Evolutionary conservation across 345 rosid genomes (phyloP).

Genomic region (Psidium guajava): DNA sequence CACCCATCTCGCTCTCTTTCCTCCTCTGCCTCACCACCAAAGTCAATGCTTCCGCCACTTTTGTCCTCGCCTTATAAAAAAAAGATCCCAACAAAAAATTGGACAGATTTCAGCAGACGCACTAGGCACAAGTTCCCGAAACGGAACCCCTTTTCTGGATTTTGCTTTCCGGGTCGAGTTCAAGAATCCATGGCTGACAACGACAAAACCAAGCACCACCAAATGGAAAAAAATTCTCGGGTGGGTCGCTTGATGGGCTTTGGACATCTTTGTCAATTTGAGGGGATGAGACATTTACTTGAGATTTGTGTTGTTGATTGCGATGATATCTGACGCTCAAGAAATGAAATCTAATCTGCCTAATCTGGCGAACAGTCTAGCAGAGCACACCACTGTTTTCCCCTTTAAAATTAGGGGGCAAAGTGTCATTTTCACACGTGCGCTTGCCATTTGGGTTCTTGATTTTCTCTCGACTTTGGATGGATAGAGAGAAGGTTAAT

Average conservation of each 20-base stretch:
- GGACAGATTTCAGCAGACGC: background rate
- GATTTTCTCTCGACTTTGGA: background rate
- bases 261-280: background rate
- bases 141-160: background rate
- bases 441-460: background rate
- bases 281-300: background rate
- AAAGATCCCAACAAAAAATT: background rate
- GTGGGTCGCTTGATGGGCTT: background rate
- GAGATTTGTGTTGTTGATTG: background rate
- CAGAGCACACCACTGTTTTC: background rate
- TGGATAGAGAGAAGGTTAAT: background rate
- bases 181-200: background rate
- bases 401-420: background rate
- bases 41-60: slow-evolving; percentile 89
- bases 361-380: background rate
- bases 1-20: slow-evolving; percentile 34
- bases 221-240: background rate
- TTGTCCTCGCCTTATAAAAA: slow-evolving; percentile 61
- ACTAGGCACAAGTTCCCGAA: background rate
- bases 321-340: background rate
- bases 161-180: background rate
- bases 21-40: slow-evolving; percentile 71
- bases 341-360: background rate
- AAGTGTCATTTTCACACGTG: background rate
- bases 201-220: background rate